Percentiles rank a stretch among this genome's conserved stretches.
Evolutionary conservation across 345 rosid species (phyloP).

Genomic region (Heritiera littoralis): DNA sequence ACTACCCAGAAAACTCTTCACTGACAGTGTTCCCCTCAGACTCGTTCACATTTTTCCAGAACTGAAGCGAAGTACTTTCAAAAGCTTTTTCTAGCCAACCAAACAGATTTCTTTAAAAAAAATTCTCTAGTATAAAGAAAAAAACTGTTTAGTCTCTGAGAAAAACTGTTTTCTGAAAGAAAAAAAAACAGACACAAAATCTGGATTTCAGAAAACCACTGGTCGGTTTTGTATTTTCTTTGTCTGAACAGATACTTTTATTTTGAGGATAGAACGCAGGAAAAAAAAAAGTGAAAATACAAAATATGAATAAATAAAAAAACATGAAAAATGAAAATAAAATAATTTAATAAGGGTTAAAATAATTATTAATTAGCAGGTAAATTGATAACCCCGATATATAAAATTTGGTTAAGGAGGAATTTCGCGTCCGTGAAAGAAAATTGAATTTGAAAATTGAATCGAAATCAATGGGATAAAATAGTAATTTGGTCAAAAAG

Average conservation of each 20-base stretch:
- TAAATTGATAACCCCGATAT: constrained; percentile 55
- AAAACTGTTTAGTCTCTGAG: constrained; percentile 28
- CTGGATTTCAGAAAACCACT: constrained; percentile 30
- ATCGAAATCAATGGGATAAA: constrained; percentile 26
- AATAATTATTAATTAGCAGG: constrained; percentile 20
- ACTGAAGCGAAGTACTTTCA: constrained; percentile 28
- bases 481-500: constrained; percentile 29
- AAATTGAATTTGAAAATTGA: constrained; percentile 44
- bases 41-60: constrained; percentile 37
- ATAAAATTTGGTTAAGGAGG: constrained; percentile 54
- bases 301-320: constrained; percentile 11
- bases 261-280: constrained; percentile 13
- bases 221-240: constrained; percentile 28
- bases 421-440: constrained; percentile 63
- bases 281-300: constrained; percentile 15
- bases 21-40: constrained; percentile 22
- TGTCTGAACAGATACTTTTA: constrained; percentile 32
- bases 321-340: constrained; percentile 2
- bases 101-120: background rate
- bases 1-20: constrained; percentile 18
- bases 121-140: background rate
- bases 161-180: constrained; percentile 30
- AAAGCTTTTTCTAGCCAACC: constrained; percentile 16
- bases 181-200: constrained; percentile 15
- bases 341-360: constrained; percentile 11